Base-by-base conservation (phyloP, 345 rosid genomes). In the Trapa bicornis region DNA sequence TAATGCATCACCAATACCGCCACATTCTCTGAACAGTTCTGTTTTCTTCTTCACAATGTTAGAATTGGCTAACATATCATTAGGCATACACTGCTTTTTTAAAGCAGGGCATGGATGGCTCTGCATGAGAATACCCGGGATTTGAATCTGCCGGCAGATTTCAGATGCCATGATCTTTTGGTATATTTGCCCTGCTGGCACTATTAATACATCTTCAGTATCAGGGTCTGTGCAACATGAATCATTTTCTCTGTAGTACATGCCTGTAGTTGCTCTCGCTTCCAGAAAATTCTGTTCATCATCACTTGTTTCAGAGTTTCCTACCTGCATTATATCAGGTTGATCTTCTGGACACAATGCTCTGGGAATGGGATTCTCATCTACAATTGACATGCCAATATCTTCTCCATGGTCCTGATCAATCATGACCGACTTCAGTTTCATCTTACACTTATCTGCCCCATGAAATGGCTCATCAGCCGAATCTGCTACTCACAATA, bases 131-230 rank as follows among this genome's bases (percentile, higher is more conserved):
- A 50, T 50, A 50, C 15, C 22, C n/a, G 56, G 3, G 56, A 4
- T 15, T 50, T 50, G 29, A 50, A 16, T 50, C 56, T 50, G 56
- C 3, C 5, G 2, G 56, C 22, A 15, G 22, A 50, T 50, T 50
- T 16, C 22, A 50, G 56, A 16, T 15, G 22, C 56, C 56, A 50
- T 50, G 56, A 50, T n/a, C 56, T 17, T 50, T 15, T 50, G 5
- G 56, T 50, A 50, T 50, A 50, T 50, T 50, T 50, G 56, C 22
- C 56, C 56, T 50, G 56, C 56, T 50, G 56, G 56, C 22, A 50
- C 22, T 29, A 50, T 50, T 17, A 29, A 15, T 15, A 14, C 56
- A 50, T 50, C 56, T 50, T 50, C 56, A 50, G 56, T 15, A 6
- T 50, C 56, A 50, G 56, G 22, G 22, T 50, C 56, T 15, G 56